Base-by-base conservation (phyloP, 2,329 filamentous ascomycete species). In the Fusarium falciforme region DNA sequence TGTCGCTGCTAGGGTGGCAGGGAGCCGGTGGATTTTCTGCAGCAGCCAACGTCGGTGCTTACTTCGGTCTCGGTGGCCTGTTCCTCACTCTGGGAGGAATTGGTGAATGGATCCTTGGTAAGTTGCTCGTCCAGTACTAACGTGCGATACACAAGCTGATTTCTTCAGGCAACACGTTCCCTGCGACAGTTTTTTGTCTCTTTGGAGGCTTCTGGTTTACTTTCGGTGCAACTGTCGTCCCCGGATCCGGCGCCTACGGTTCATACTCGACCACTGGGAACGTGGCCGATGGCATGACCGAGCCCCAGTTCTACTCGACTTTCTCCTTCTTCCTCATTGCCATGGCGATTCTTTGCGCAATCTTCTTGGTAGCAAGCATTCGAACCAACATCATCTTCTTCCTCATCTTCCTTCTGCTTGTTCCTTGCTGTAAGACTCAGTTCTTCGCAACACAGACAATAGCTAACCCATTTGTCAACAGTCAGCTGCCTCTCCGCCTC, bases 351-450 rank as follows among this genome's bases (percentile, higher is more conserved):
- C 81, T 93, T 27, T 90, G 87, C 79, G 80, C 91, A 54, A 79
- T 93, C 67, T 93, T 88, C 82, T 81, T 91, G 44, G 84, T 93
- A 75, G 91, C 90, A 77, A 86, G 90, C 9, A 83, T 93, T 11
- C 89, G 92, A 33, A 93, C 91, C 20, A 93, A 93, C 76, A 61
- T 92, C 7, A 83, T 89, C 74, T 92, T 92, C 79, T 86, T 90
- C 70, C 72, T 88, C 35, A 92, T 93, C 77, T 93, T 92, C 81
- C 72, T 89, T 44, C 83, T 85, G 0, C 86, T 93, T 2, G 79
- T 89, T 12, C 75, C 79, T 17, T 75, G 70, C 70, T 80, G 80
- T 81, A 74, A 77, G 80, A 66, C 1, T 4, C 3, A 0, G 10
- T 10, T 2, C n/a, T 14, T 2, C 5, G 6, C 3, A 11, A 14